Conservation (phyloP, 2,329 filamentous ascomycete genomes). For the Ascochyta pisi region DNA sequence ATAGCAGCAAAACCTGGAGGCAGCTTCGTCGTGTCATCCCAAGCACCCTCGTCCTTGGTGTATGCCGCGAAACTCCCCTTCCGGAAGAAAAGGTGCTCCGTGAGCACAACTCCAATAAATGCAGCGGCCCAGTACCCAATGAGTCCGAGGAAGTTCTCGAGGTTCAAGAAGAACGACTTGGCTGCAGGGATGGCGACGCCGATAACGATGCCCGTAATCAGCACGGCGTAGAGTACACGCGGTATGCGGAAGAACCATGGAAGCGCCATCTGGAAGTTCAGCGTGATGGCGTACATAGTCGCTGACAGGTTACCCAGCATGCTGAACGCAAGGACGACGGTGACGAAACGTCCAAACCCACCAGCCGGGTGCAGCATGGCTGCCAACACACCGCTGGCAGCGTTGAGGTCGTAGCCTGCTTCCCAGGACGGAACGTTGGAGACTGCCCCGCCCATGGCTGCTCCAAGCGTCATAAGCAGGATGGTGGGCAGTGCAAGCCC, state of each 20-base stretch:
- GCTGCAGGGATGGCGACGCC: slow-evolving; percentile 64
- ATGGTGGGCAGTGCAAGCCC: slow-evolving; percentile 64
- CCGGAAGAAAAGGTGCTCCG: slow-evolving; percentile 52
- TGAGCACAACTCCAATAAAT: slow-evolving; percentile 41
- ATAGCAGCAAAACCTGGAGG: slow-evolving; percentile 53
- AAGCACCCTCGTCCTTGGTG: slow-evolving; percentile 49
- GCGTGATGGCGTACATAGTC: slow-evolving; percentile 67
- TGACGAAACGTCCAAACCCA: slow-evolving; percentile 68
- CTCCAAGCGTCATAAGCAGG: slow-evolving; percentile 67
- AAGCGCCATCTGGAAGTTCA: slow-evolving; percentile 69
- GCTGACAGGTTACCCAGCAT: slow-evolving; percentile 66
- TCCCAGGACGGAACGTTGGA: slow-evolving; percentile 62
- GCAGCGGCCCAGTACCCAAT: slow-evolving; percentile 48
- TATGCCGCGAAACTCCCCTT: slow-evolving; percentile 38
- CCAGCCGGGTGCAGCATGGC: slow-evolving; percentile 65
- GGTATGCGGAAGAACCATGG: slow-evolving; percentile 64
- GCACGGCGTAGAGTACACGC: slow-evolving; percentile 63
- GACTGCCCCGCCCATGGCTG: slow-evolving; percentile 68
- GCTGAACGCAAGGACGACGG: slow-evolving; percentile 61
- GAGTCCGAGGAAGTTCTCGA: slow-evolving; percentile 51
- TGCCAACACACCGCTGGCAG: slow-evolving; percentile 65
- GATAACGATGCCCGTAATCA: slow-evolving; percentile 66
- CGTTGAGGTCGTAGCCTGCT: slow-evolving; percentile 60
- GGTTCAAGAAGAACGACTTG: slow-evolving; percentile 62
- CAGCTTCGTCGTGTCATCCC: slow-evolving; percentile 50